A percentile compares a stretch with the other conserved stretches of the same genome.
phyloP scores from a whole-genome alignment of 805 yeast genomes.

The Metschnikowia picachoensis region DNA sequence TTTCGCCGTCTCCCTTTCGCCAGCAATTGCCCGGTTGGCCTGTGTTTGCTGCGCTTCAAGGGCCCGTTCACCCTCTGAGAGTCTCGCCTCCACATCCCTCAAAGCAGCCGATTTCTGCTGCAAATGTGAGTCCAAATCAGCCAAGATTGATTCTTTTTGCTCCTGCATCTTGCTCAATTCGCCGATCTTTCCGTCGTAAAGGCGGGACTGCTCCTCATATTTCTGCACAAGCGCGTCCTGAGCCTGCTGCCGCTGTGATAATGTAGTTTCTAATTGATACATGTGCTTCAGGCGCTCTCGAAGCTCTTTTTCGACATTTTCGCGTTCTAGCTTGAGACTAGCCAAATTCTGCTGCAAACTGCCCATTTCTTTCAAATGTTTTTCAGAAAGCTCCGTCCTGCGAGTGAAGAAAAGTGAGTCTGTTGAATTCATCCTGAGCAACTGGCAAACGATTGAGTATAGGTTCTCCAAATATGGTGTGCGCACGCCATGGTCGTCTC shows the following conservation, averaged over 20 bases:
- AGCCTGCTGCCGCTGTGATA: slow-evolving; percentile 19
- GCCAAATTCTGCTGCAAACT: slow-evolving; percentile 20
- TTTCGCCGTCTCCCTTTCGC: too few relatives aligned
- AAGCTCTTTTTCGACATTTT: slow-evolving; percentile 16
- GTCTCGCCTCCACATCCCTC: slow-evolving; percentile 1
- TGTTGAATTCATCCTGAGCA: slow-evolving; percentile 42
- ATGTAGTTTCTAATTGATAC: slow-evolving; percentile 22
- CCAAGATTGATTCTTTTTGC: slow-evolving; percentile 8
- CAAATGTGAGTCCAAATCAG: slow-evolving; percentile 10
- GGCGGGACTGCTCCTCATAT: slow-evolving; percentile 8
- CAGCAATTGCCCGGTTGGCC: not conserved
- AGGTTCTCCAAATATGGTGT: slow-evolving; percentile 89
- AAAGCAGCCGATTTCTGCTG: slow-evolving; percentile 7
- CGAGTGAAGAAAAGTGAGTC: slow-evolving; percentile 32
- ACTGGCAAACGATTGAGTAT: slow-evolving; percentile 73
- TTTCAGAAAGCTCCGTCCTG: slow-evolving; percentile 18
- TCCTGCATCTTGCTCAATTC: slow-evolving; percentile 8
- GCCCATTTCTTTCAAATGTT: slow-evolving; percentile 20
- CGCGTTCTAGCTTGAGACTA: slow-evolving; percentile 16
- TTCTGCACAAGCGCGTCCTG: slow-evolving; percentile 15
- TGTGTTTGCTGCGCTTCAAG: not conserved
- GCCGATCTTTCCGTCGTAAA: slow-evolving; percentile 14
- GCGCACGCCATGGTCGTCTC: slow-evolving; percentile 82
- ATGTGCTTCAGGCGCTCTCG: slow-evolving; percentile 21
- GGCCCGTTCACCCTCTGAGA: slow-evolving; percentile 2